phyloP scores from a whole-genome alignment of 805 yeast species.

The Starmerella sp. region DNA sequence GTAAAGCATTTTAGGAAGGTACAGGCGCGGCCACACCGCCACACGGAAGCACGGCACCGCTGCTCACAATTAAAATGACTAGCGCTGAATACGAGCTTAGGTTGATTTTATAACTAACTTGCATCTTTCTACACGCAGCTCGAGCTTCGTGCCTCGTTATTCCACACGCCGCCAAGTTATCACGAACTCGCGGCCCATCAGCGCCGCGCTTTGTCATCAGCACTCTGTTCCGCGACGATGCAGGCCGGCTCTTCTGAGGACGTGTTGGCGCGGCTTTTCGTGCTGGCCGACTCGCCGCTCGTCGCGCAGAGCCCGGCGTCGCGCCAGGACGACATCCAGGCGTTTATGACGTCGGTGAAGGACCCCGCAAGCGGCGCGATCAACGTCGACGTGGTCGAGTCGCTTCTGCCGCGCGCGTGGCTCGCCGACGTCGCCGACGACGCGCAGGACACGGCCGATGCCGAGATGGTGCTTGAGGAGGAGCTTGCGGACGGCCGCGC shows the following conservation, averaged over 20 bases:
- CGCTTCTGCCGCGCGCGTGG: conserved; percentile 10
- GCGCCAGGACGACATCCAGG: conserved; percentile 8
- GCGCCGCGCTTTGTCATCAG: not conserved
- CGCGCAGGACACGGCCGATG: not conserved
- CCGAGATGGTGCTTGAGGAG: not conserved
- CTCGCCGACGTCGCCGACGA: not conserved
- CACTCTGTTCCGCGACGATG: not conserved
- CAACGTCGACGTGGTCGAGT: conserved; percentile 7
- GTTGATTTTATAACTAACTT: no score
- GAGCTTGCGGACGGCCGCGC: not conserved
- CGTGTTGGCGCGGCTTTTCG: conserved; percentile 15
- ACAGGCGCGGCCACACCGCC: no score
- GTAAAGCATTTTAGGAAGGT: no score
- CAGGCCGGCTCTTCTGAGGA: conserved; percentile 11
- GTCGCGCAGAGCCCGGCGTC: not conserved
- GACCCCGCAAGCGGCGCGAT: conserved; percentile 5
- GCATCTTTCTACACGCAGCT: no score
- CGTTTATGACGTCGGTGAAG: conserved; percentile 8
- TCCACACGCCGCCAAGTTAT: not conserved
- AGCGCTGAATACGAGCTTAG: no score
- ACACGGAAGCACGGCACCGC: no score
- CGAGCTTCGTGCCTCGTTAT: no score
- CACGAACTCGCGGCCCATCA: not conserved
- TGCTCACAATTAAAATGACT: no score
- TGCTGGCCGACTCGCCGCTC: conserved; percentile 14